Percentiles rank a stretch among this genome's conserved stretches.
Evolutionary conservation across 2,329 filamentous ascomycete genomes (phyloP).

Genomic region (Dryadomyces quercus-mongolicae): DNA sequence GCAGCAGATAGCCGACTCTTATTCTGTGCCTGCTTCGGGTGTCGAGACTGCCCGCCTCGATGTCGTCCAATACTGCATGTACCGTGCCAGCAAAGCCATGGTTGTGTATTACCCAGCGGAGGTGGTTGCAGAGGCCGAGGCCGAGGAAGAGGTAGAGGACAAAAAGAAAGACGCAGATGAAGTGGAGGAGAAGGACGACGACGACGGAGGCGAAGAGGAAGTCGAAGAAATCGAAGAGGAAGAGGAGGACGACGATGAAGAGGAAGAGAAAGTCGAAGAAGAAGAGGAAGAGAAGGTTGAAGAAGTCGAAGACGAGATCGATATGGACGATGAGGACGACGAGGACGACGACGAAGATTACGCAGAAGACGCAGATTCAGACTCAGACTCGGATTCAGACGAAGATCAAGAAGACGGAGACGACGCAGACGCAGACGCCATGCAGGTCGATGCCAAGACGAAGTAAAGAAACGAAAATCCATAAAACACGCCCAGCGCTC

Average conservation of each 20-base stretch:
- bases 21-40: conserved; percentile 3
- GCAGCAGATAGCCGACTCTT: conserved; percentile 57
- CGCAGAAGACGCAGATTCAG: background rate
- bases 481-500: background rate
- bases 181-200: background rate
- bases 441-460: too few relatives aligned
- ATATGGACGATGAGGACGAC: background rate
- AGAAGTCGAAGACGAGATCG: background rate
- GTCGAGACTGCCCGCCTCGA: conserved; percentile 42
- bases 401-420: too few relatives aligned
- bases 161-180: background rate
- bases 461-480: background rate
- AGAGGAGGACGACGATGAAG: background rate
- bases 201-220: background rate
- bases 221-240: background rate
- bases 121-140: too few relatives aligned
- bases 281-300: background rate
- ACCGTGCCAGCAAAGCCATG: conserved; percentile 75
- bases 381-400: background rate
- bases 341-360: background rate
- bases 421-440: too few relatives aligned
- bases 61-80: conserved; percentile 83
- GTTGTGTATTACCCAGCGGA: conserved; percentile 44
- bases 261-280: background rate
- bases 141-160: background rate